Conservation (phyloP, 176 grass and related monocot genomes). For the Carex kokanica region DNA sequence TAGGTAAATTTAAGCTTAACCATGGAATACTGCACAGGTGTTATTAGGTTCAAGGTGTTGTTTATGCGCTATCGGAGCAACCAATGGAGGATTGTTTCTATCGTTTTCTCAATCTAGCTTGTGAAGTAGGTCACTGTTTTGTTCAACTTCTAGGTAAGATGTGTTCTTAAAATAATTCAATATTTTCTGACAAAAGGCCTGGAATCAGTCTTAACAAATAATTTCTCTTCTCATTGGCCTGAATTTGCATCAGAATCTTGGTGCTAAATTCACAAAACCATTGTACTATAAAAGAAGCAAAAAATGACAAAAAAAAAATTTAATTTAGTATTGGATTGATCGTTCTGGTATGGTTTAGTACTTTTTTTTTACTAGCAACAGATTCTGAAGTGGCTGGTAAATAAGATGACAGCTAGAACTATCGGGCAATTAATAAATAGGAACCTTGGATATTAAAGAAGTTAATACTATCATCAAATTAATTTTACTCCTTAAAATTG, state of each 20-base stretch:
- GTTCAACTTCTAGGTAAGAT: conserved; percentile 57
- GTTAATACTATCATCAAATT: neutral
- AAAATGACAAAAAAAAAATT: neutral
- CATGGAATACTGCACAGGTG: neutral
- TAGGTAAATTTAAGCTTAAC: neutral
- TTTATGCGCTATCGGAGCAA: conserved; percentile 13
- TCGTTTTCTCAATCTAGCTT: conserved; percentile 49
- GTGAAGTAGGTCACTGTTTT: conserved; percentile 49
- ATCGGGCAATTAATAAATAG: neutral
- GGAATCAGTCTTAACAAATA: neutral
- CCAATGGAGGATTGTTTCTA: conserved; percentile 64
- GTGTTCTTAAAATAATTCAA: neutral
- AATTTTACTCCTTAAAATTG: neutral
- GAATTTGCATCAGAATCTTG: neutral
- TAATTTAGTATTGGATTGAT: neutral
- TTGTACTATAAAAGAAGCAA: neutral
- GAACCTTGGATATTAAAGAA: neutral
- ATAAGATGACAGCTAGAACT: neutral
- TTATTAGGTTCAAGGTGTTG: neutral
- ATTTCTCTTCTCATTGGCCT: neutral
- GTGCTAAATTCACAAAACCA: neutral
- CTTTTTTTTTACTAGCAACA: neutral
- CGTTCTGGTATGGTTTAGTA: neutral
- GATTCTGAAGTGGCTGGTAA: neutral
- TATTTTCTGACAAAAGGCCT: neutral